Evolutionary conservation across 768 basidiomycete genomes (phyloP).

Genomic region (Boletus rufocinnamomeus): DNA sequence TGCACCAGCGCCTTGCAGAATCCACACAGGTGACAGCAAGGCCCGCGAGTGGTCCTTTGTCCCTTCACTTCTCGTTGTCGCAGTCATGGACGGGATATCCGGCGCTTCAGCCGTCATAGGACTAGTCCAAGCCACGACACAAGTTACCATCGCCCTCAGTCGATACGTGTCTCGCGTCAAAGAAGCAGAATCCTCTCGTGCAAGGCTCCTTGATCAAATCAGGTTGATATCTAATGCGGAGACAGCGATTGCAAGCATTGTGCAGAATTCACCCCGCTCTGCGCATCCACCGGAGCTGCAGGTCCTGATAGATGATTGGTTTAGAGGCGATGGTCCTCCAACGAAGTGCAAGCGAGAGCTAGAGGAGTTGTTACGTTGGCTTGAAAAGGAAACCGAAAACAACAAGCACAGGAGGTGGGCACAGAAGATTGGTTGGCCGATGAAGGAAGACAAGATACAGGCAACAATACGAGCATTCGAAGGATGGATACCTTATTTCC

Average conservation of each 20-base stretch:
- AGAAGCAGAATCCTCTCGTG: not conserved
- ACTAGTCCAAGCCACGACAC: not conserved
- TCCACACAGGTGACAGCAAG: not conserved
- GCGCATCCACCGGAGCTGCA: not conserved
- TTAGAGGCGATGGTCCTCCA: too few species aligned
- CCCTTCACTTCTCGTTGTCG: not conserved
- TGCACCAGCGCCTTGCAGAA: not conserved
- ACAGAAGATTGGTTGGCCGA: too few species aligned
- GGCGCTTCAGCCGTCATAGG: not conserved
- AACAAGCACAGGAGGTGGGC: too few species aligned
- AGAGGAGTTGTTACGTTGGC: too few species aligned
- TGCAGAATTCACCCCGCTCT: too few species aligned
- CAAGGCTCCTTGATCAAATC: not conserved
- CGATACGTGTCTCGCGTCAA: not conserved
- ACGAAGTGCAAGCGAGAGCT: too few species aligned
- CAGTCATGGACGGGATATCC: not conserved
- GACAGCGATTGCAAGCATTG: not conserved
- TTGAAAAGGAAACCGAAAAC: too few species aligned
- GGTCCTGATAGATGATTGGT: not conserved
- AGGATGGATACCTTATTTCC: too few species aligned
- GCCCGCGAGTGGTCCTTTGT: not conserved
- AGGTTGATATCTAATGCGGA: not conserved
- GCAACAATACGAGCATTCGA: too few species aligned
- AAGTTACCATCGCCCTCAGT: not conserved
- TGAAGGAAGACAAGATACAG: too few species aligned